These are phyloP conservation scores for Penium margaritaceum DNA, from an alignment of 139 green algal species.

Conservation along the genomic window DNA sequence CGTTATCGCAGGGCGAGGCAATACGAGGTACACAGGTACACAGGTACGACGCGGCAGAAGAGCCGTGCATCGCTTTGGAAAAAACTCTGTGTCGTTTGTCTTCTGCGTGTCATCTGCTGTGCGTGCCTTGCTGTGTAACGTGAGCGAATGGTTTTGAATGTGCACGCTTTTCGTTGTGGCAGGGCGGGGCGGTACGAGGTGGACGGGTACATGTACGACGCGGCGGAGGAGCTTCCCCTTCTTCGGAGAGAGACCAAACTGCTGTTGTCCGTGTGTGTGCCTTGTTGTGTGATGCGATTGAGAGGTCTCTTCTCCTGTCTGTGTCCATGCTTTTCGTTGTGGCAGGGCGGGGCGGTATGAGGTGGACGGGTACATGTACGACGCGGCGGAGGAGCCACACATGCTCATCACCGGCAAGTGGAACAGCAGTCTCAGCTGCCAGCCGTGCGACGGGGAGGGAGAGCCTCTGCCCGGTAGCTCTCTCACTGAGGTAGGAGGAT, in stretches of 20 bases:
- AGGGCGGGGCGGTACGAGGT: conserved; percentile 50
- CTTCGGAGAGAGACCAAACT: too few relatives aligned
- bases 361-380: conserved; percentile 57
- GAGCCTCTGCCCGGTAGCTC: conserved; percentile 48
- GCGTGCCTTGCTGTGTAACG: neutral
- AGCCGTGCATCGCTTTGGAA: too few relatives aligned
- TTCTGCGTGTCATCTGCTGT: too few relatives aligned
- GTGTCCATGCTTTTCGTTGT: neutral
- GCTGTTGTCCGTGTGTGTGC: neutral
- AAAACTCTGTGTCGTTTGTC: too few relatives aligned
- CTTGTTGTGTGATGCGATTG: neutral
- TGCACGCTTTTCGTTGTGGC: neutral
- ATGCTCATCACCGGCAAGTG: conserved; percentile 72
- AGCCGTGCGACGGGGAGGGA: conserved; percentile 65
- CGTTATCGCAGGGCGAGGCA: too few relatives aligned
- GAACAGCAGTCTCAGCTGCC: conserved; percentile 67
- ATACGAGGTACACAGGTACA: too few relatives aligned
- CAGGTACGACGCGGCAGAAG: too few relatives aligned
- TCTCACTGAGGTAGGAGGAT: conserved; percentile 3
- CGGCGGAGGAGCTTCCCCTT: conserved; percentile 60
- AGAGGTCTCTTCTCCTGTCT: neutral
- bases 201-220: conserved; percentile 52
- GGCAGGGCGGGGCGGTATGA: conserved; percentile 43
- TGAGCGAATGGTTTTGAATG: neutral
- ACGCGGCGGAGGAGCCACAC: conserved; percentile 61